A percentile compares a stretch with the other conserved stretches of the same genome.
Evolutionary conservation across 1,284 basidiomycete genomes (phyloP).

Genomic region (Sutorius eximius): DNA sequence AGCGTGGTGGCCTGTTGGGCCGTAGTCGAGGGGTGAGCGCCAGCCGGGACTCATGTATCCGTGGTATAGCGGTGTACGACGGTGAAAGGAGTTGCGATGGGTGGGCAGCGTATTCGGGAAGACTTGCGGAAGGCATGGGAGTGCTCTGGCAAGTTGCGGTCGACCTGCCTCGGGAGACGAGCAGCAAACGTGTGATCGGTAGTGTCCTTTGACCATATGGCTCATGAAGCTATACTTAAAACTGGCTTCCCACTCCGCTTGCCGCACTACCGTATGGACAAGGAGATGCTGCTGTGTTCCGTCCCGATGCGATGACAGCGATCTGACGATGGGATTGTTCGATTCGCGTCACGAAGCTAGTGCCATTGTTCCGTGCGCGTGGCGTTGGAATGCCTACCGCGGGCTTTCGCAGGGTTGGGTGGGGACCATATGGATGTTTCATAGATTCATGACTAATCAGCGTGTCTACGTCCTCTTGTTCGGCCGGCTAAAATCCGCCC

Average conservation of each 20-base stretch:
- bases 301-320: not conserved
- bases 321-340: not conserved
- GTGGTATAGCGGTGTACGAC: conserved; percentile 48
- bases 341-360: not conserved
- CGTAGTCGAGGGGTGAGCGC: conserved; percentile 48
- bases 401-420: conserved; percentile 4
- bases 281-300: not conserved
- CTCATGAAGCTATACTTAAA: conserved; percentile 35
- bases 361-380: not conserved
- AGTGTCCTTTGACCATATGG: conserved; percentile 30
- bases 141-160: conserved; percentile 20
- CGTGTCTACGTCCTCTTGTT: no score
- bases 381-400: not conserved
- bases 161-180: not conserved
- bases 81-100: conserved; percentile 36
- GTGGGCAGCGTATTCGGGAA: conserved; percentile 43
- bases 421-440: conserved; percentile 12
- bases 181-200: conserved; percentile 27
- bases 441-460: conserved; percentile 17
- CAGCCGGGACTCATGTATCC: conserved; percentile 52
- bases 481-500: conserved; percentile 34
- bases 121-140: conserved; percentile 45
- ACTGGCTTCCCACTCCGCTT: conserved; percentile 35
- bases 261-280: conserved; percentile 10
- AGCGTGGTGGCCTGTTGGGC: conserved; percentile 42